These are phyloP conservation scores for Pseudogymnoascus destructans DNA, from an alignment of 2,329 filamentous ascomycete species.

Conservation along the genomic window DNA sequence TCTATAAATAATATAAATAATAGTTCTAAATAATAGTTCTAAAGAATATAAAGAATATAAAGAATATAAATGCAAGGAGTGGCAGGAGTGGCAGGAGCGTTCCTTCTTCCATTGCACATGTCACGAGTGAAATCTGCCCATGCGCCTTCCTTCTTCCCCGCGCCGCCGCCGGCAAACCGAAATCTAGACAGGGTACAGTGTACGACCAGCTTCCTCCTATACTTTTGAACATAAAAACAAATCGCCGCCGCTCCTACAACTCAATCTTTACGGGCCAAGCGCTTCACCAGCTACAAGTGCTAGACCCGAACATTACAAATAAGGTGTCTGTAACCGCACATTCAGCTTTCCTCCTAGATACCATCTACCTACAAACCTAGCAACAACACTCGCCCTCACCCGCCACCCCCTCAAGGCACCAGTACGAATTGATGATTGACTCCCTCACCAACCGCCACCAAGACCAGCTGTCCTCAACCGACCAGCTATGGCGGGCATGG, in stretches of 20 bases:
- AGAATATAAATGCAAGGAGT: not conserved
- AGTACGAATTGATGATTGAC: not conserved
- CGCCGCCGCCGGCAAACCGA: not conserved
- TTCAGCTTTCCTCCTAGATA: not conserved
- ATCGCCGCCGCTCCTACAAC: not conserved
- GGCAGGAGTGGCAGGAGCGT: not conserved
- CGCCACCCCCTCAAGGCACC: not conserved
- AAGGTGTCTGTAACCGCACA: not conserved
- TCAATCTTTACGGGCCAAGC: not conserved
- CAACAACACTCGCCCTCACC: not conserved
- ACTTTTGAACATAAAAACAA: not conserved
- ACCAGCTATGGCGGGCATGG: slow-evolving; percentile 70
- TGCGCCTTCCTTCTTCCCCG: not conserved
- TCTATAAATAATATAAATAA: too few species aligned
- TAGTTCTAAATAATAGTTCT: too few species aligned
- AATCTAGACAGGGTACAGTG: not conserved
- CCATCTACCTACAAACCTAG: not conserved
- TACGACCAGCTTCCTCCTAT: not conserved
- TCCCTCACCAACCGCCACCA: not conserved
- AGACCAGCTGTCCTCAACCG: slow-evolving; percentile 11
- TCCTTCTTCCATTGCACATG: not conserved
- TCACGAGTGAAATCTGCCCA: not conserved
- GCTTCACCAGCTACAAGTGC: not conserved
- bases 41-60: not conserved
- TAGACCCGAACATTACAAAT: not conserved